Conservation (phyloP, 257 asterid species). For the Gentiana dahurica region DNA sequence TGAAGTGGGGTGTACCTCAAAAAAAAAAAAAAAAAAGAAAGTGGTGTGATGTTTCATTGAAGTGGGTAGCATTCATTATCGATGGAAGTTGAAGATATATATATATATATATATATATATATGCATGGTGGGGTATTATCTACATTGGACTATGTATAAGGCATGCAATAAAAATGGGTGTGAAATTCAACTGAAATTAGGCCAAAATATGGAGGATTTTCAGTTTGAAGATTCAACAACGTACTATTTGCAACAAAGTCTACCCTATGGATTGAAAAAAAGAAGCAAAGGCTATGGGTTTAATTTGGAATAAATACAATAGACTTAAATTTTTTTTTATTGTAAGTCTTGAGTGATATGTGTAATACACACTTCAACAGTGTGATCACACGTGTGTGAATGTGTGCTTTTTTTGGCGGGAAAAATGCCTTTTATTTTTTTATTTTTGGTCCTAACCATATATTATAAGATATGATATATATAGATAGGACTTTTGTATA, state of each 20-base stretch:
- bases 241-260: slow-evolving; percentile 18
- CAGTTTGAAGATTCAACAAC: slow-evolving; percentile 21
- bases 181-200: slow-evolving; percentile 23
- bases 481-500: not conserved
- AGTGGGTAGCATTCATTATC: slow-evolving; percentile 28
- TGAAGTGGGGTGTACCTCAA: slow-evolving; percentile 36
- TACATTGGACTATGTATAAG: slow-evolving; percentile 7
- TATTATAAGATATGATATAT: slow-evolving; percentile 24
- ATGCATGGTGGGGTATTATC: slow-evolving; percentile 23
- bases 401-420: slow-evolving; percentile 73
- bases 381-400: slow-evolving; percentile 35
- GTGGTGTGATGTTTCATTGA: slow-evolving; percentile 17
- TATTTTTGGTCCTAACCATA: slow-evolving; percentile 35
- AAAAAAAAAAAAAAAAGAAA: not conserved
- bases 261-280: slow-evolving; percentile 6
- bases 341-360: slow-evolving; percentile 35
- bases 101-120: no score
- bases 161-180: slow-evolving; percentile 1
- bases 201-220: slow-evolving; percentile 15
- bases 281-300: not conserved
- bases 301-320: no score
- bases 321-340: no score
- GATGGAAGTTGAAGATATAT: slow-evolving; percentile 18
- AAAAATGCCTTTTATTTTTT: slow-evolving; percentile 12
- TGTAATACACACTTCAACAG: slow-evolving; percentile 23